Evolutionary conservation across 2,329 filamentous ascomycete species (phyloP).

Genomic region (Leptosphaerulina australis): DNA sequence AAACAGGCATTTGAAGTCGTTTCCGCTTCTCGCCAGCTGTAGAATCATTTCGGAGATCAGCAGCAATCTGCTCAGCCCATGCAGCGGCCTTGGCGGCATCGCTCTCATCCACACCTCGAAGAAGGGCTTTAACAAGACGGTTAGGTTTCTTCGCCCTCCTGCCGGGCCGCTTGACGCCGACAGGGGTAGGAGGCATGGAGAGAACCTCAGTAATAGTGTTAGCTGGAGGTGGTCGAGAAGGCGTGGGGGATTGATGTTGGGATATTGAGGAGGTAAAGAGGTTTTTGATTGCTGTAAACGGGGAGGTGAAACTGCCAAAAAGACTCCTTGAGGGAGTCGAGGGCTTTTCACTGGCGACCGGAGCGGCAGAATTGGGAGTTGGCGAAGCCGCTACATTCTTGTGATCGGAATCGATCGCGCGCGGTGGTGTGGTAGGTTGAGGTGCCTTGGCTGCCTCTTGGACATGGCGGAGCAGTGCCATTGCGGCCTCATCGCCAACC

Average conservation of each 20-base stretch:
- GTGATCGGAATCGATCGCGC: too few relatives aligned
- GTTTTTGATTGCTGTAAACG: constrained; percentile 33
- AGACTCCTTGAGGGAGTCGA: constrained; percentile 9
- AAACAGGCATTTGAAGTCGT: constrained; percentile 34
- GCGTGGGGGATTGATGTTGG: constrained; percentile 17
- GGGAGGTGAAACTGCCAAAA: constrained; percentile 22
- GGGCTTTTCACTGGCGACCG: background rate
- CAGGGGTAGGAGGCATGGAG: constrained; percentile 34
- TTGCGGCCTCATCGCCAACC: constrained; percentile 26
- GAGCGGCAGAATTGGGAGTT: background rate
- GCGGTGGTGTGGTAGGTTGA: background rate
- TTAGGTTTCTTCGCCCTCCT: constrained; percentile 25
- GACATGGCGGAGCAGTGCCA: constrained; percentile 32
- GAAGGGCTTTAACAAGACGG: constrained; percentile 25
- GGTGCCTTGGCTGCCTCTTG: constrained; percentile 24
- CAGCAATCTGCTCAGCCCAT: constrained; percentile 36
- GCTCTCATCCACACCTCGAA: constrained; percentile 27
- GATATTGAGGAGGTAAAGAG: constrained; percentile 18
- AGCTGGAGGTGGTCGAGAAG: constrained; percentile 19
- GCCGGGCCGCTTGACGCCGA: constrained; percentile 27
- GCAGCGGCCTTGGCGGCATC: constrained; percentile 29
- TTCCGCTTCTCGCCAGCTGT: constrained; percentile 37
- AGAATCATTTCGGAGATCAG: constrained; percentile 27
- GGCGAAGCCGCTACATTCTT: too few relatives aligned
- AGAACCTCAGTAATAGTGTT: constrained; percentile 31